These are phyloP conservation scores for Trichosporon inkin DNA, from an alignment of 1,284 basidiomycete species.

Conservation along the genomic window DNA sequence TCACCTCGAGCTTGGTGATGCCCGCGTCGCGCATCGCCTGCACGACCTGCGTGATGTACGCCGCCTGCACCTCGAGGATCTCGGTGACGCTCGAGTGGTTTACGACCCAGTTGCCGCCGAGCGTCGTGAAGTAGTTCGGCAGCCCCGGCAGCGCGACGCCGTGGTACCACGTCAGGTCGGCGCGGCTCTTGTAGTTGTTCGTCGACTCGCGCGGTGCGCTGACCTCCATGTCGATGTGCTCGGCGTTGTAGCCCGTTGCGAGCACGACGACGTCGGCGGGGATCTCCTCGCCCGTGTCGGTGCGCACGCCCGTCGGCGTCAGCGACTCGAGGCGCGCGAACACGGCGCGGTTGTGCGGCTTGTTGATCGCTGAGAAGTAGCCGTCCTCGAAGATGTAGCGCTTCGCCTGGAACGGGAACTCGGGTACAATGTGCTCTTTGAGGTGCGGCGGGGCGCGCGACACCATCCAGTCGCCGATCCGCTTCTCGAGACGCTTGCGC, in stretches of 20 bases:
- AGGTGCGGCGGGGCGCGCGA: slow-evolving; percentile 7
- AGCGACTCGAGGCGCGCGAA: slow-evolving; percentile 12
- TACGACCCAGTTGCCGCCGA: slow-evolving; percentile 32
- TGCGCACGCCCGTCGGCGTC: slow-evolving; percentile 11
- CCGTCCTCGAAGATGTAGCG: slow-evolving; percentile 30
- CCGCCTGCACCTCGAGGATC: slow-evolving; percentile 20
- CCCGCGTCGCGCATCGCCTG: slow-evolving; percentile 14
- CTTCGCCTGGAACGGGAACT: slow-evolving; percentile 26
- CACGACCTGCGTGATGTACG: slow-evolving; percentile 18
- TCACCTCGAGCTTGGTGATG: slow-evolving; percentile 8
- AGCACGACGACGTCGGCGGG: slow-evolving; percentile 27
- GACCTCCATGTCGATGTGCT: slow-evolving; percentile 8
- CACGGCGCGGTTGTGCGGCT: slow-evolving; percentile 27
- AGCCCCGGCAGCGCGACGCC: slow-evolving; percentile 20
- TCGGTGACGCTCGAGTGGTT: slow-evolving; percentile 22
- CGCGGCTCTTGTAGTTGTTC: slow-evolving; percentile 7
- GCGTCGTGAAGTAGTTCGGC: slow-evolving; percentile 32
- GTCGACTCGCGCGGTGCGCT: neutral
- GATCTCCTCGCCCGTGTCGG: slow-evolving; percentile 22
- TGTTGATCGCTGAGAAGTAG: slow-evolving; percentile 29
- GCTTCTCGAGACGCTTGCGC: slow-evolving; percentile 5
- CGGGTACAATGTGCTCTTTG: slow-evolving; percentile 4
- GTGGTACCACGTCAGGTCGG: slow-evolving; percentile 17
- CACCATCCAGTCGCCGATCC: slow-evolving; percentile 3
- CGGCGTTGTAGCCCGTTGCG: slow-evolving; percentile 15